These are phyloP conservation scores for Fusarium nanum DNA, from an alignment of 2,329 filamentous ascomycete genomes.

Conservation along the genomic window DNA sequence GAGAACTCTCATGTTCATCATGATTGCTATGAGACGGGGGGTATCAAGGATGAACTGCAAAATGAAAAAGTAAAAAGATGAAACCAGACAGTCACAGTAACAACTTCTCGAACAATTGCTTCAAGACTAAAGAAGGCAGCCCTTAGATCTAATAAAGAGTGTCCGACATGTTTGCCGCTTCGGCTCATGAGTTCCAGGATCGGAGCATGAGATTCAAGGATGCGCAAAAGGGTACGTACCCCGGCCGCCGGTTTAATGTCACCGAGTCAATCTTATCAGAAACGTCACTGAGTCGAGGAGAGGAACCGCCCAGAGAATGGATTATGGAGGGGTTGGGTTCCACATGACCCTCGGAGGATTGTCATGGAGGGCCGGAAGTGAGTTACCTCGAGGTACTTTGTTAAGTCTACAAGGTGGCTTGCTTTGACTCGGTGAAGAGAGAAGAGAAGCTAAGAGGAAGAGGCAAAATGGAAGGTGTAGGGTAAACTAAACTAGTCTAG, in stretches of 20 bases:
- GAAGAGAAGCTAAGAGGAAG: neutral
- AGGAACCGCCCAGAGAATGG: neutral
- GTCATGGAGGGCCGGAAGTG: slow-evolving; percentile 20
- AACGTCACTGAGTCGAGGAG: slow-evolving; percentile 37
- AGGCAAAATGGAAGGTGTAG: slow-evolving; percentile 15
- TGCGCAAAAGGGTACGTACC: slow-evolving; percentile 18
- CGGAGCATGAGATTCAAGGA: slow-evolving; percentile 25
- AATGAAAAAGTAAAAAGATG: neutral
- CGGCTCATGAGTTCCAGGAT: slow-evolving; percentile 39
- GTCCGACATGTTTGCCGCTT: slow-evolving; percentile 16
- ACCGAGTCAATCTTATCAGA: slow-evolving; percentile 37
- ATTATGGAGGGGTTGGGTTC: slow-evolving; percentile 13
- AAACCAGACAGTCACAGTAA: neutral
- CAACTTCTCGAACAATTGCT: neutral
- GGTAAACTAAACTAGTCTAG: slow-evolving; percentile 5
- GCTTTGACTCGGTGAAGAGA: slow-evolving; percentile 13
- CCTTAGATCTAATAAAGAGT: slow-evolving; percentile 37
- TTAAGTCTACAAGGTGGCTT: slow-evolving; percentile 4
- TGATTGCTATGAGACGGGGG: slow-evolving; percentile 23
- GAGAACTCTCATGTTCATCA: slow-evolving; percentile 43
- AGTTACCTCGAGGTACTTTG: slow-evolving; percentile 34
- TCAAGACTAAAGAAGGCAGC: slow-evolving; percentile 16
- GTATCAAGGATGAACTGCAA: slow-evolving; percentile 1
- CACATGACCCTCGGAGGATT: slow-evolving; percentile 22
- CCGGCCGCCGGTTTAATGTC: slow-evolving; percentile 11